Evolutionary conservation across 352 stramenopile species (phyloP), one percentile per base, ranked within the genome.

Genomic region (Phytophthora chlamydospora): DNA sequence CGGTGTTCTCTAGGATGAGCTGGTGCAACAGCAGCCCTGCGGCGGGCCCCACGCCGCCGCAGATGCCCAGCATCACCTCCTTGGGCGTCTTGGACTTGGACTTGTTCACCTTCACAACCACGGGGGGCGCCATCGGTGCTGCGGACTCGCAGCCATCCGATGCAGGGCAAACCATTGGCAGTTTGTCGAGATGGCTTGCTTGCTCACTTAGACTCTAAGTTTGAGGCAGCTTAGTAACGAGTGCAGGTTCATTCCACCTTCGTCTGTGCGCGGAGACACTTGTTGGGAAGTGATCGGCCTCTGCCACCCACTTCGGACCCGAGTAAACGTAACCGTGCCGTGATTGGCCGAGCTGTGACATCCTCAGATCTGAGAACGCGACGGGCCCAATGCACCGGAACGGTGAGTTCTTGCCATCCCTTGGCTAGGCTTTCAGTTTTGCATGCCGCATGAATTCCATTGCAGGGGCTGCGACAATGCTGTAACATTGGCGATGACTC

Each of bases 21-120:
- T 91, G 79, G 40, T 93, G 83, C 52, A 93, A 68, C 55, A 91
- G 70, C 58, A 93, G 57, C 7, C 83, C 83, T 1, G 83, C 83
- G 5, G 83, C 83, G 1, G 83, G 83, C 0, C 83, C 83, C 13
- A 91, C 83, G 61, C 83, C 83, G 24, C 83, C 83, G 51, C 80
- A 89, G 60, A 93, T 90, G 56, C 80, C 83, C 29, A 93, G 65
- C 66, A 93, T 66, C 49, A 76, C 74, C 40, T 85, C 69, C 60
- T 56, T 58, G n/a, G 51, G 58, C 17, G 48, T 62, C 61, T 44
- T 60, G 46, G 57, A 7, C 54, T 60, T 53, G 29, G 52, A 11
- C 35, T 44, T 51, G 21, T 55, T 57, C 38, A 62, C 55, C 35
- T 53, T 60, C 27, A 53, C 19, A 29, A 39, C 21, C 33, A 47